Conservation (phyloP, 495 filamentous ascomycete species). For the Tuber magnatum region DNA sequence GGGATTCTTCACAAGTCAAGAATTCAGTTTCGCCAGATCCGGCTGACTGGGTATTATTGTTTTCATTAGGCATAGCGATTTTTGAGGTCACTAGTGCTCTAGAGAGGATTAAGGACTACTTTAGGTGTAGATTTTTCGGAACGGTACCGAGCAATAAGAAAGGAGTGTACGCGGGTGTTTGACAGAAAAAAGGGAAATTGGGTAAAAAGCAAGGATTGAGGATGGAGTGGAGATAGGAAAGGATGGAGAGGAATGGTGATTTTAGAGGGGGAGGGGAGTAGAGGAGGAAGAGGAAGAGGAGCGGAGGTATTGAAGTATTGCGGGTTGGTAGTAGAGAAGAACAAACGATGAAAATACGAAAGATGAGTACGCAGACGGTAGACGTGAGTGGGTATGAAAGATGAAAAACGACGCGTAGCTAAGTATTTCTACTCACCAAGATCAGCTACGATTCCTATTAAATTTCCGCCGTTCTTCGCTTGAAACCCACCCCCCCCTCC, state of each 20-base stretch:
- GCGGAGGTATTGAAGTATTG: slow-evolving; percentile 18
- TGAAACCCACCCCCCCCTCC: background rate
- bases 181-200: slow-evolving; percentile 17
- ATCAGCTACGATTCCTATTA: background rate
- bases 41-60: slow-evolving; percentile 22
- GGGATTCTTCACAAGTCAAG: slow-evolving; percentile 27
- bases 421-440: background rate
- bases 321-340: slow-evolving; percentile 19
- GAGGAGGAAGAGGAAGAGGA: slow-evolving; percentile 4
- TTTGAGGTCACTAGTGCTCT: slow-evolving; percentile 16
- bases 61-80: slow-evolving; percentile 30
- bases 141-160: background rate
- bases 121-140: background rate
- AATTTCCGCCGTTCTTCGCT: background rate
- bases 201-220: slow-evolving; percentile 27
- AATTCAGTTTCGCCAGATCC: slow-evolving; percentile 26
- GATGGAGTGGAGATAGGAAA: slow-evolving; percentile 12
- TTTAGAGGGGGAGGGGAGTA: slow-evolving; percentile 22
- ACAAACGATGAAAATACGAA: slow-evolving; percentile 11
- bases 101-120: background rate
- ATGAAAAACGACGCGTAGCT: background rate
- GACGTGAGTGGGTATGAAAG: slow-evolving; percentile 3
- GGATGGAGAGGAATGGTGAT: slow-evolving; percentile 13
- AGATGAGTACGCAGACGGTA: slow-evolving; percentile 11
- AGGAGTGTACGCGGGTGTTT: slow-evolving; percentile 7